Conservation (phyloP, 306 rosid genomes). For the Prunus mira region DNA sequence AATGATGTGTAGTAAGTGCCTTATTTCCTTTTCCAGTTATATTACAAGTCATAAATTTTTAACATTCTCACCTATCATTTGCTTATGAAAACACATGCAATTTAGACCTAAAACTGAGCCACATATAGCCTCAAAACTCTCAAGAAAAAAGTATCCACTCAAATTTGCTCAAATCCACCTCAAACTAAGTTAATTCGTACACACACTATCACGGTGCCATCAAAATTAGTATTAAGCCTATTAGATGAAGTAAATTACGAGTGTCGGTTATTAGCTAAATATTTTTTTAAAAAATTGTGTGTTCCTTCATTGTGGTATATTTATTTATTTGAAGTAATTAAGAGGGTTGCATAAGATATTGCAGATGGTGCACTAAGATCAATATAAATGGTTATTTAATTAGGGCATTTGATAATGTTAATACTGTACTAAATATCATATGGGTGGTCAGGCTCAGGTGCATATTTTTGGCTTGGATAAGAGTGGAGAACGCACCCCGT, state of each 20-base stretch:
- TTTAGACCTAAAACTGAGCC: slow-evolving; percentile 5
- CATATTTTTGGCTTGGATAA: slow-evolving; percentile 20
- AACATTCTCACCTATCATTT: background rate
- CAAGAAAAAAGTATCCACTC: background rate
- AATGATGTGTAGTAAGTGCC: slow-evolving; percentile 32
- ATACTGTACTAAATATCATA: background rate
- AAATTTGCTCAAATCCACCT: background rate
- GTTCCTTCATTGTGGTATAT: background rate
- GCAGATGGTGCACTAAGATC: background rate
- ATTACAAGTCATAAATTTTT: background rate
- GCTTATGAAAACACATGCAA: background rate
- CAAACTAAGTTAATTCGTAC: background rate
- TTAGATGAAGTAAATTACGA: background rate
- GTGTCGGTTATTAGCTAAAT: background rate
- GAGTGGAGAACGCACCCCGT: slow-evolving; percentile 33
- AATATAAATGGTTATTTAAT: background rate
- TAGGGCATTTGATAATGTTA: background rate
- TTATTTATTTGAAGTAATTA: background rate
- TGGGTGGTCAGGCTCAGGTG: too few species aligned
- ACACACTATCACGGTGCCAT: too few species aligned
- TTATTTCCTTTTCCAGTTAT: slow-evolving; percentile 2
- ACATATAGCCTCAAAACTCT: background rate
- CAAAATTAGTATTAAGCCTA: background rate
- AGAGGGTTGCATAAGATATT: background rate
- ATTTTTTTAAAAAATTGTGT: background rate